Percentiles rank a stretch among this genome's conserved stretches.
phyloP scores from a whole-genome alignment of 148 eudicot genomes.

The Agrostemma githago region DNA sequence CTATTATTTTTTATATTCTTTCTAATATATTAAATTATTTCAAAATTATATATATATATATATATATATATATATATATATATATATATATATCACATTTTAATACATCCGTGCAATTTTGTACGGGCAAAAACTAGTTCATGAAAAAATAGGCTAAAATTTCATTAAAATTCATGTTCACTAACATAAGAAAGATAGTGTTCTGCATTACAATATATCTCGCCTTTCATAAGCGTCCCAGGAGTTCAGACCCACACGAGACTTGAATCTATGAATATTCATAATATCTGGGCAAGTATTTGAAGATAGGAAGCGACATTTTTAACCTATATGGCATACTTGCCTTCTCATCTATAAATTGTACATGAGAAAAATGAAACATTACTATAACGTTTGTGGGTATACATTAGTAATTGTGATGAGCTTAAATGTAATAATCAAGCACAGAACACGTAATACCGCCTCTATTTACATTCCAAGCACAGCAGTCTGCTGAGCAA shows the following conservation, averaged over 20 bases:
- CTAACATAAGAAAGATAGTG: neutral
- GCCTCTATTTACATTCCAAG: slow-evolving; percentile 8
- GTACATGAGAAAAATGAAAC: neutral
- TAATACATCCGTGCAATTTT: no score
- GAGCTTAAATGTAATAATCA: neutral
- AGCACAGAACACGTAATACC: neutral
- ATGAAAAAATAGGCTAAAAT: neutral
- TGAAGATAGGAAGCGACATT: neutral
- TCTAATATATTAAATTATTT: no score
- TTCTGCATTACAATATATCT: neutral
- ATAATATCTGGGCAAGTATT: no score
- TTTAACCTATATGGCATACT: neutral
- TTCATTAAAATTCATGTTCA: neutral
- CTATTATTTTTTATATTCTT: no score
- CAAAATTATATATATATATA: no score
- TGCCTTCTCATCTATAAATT: neutral
- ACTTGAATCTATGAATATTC: neutral
- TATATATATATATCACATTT: no score
- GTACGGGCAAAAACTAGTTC: neutral
- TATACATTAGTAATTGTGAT: slow-evolving; percentile 6
- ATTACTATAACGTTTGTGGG: neutral
- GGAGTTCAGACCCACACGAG: neutral
- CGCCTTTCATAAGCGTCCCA: neutral
- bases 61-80: no score
- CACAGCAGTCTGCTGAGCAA: slow-evolving; percentile 13